Conservation (phyloP, 2,329 filamentous ascomycete species). For the Aspergillus pseudonomiae region DNA sequence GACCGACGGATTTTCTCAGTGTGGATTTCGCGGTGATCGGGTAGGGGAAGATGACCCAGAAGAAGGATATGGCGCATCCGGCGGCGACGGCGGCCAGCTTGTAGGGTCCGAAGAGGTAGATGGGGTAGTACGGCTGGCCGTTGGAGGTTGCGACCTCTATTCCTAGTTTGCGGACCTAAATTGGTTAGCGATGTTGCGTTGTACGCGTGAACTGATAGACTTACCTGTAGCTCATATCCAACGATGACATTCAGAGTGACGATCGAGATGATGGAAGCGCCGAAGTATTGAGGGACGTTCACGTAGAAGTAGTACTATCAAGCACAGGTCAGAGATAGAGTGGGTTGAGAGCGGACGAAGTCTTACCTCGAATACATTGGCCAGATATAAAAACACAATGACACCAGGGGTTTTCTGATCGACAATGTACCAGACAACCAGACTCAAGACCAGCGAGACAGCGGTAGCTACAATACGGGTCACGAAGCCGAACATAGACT, state of each 20-base stretch:
- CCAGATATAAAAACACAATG: conserved; percentile 70
- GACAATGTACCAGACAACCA: conserved; percentile 73
- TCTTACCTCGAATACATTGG: conserved; percentile 57
- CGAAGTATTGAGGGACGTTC: conserved; percentile 66
- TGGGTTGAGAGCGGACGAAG: not conserved
- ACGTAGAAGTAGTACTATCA: conserved; percentile 65
- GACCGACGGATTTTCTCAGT: conserved; percentile 67
- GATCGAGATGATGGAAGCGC: conserved; percentile 61
- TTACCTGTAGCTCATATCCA: conserved; percentile 70
- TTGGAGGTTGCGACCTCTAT: conserved; percentile 54
- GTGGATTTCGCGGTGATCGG: conserved; percentile 71
- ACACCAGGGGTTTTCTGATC: conserved; percentile 63
- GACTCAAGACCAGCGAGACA: conserved; percentile 62
- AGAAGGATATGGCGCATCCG: conserved; percentile 70
- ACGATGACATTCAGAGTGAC: conserved; percentile 65
- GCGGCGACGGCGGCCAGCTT: conserved; percentile 67
- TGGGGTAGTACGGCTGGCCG: conserved; percentile 69
- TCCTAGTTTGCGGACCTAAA: conserved; percentile 56
- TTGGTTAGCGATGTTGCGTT: not conserved
- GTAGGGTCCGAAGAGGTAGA: conserved; percentile 72
- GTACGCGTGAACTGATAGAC: not conserved
- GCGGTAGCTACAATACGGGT: conserved; percentile 66
- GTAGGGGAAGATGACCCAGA: conserved; percentile 76
- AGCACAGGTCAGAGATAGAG: conserved; percentile 5
- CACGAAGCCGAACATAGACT: conserved; percentile 70